phyloP scores from a whole-genome alignment of 2,329 filamentous ascomycete species.

The Alternaria tenuissima region DNA sequence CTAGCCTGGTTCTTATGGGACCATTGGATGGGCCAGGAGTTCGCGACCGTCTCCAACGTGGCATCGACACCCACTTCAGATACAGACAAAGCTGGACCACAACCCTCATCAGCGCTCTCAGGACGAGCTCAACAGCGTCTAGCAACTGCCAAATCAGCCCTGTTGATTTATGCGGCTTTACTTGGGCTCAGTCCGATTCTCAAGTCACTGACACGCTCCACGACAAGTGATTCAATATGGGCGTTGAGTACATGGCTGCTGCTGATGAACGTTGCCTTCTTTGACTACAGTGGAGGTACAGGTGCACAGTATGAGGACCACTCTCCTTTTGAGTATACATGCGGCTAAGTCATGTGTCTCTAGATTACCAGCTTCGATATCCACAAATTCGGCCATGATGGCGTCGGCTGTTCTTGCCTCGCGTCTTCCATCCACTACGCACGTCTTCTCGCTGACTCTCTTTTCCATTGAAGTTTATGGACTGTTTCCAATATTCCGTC shows the following conservation, averaged over 20 bases:
- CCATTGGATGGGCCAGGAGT: conserved; percentile 80
- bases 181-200: conserved; percentile 93
- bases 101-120: conserved; percentile 53
- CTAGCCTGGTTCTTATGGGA: conserved; percentile 93
- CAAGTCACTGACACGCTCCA: conserved; percentile 93
- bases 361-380: conserved; percentile 78
- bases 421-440: conserved; percentile 84
- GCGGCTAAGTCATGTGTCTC: conserved; percentile 19
- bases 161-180: conserved; percentile 91
- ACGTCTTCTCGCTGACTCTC: conserved; percentile 93
- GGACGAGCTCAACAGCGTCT: conserved; percentile 69
- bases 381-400: conserved; percentile 96
- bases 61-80: conserved; percentile 13
- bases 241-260: conserved; percentile 93
- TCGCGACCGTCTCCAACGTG: conserved; percentile 57
- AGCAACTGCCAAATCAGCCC: conserved; percentile 87
- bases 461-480: conserved; percentile 98
- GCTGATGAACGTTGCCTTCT: conserved; percentile 96
- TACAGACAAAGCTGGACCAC: background rate
- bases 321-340: background rate
- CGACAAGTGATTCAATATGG: conserved; percentile 95
- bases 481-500: conserved; percentile 95
- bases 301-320: conserved; percentile 56
- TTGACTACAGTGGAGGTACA: conserved; percentile 84
- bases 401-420: conserved; percentile 93